Evolutionary conservation across 2,329 filamentous ascomycete genomes (phyloP).

Genomic region (Domatiomyces globalis): DNA sequence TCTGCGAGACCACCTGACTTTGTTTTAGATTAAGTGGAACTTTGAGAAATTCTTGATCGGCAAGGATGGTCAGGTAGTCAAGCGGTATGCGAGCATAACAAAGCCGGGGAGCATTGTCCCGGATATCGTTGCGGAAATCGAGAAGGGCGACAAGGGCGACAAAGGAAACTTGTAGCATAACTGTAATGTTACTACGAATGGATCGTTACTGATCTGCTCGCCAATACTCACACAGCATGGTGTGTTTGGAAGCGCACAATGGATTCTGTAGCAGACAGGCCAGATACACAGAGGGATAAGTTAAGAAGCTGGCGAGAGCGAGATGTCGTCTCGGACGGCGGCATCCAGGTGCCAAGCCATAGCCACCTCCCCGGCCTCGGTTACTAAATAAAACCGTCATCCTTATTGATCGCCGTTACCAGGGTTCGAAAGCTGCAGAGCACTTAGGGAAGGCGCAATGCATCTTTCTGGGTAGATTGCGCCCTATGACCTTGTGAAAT

Average conservation of each 20-base stretch:
- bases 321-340: background rate
- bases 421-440: background rate
- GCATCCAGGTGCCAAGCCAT: background rate
- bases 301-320: background rate
- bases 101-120: constrained; percentile 72
- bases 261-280: background rate
- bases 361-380: background rate
- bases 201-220: background rate
- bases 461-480: background rate
- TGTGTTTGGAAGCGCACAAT: background rate
- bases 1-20: constrained; percentile 21
- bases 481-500: background rate
- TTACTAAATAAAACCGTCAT: background rate
- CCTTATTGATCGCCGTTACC: background rate
- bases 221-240: background rate
- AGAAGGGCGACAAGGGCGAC: constrained; percentile 36
- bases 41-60: constrained; percentile 97
- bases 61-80: constrained; percentile 70
- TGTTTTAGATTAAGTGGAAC: constrained; percentile 73
- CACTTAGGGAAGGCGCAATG: background rate
- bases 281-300: background rate
- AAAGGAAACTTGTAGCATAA: constrained; percentile 19
- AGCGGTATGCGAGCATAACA: constrained; percentile 72
- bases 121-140: constrained; percentile 60
- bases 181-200: too few species aligned